phyloP scores from a whole-genome alignment of 1,284 basidiomycete species.

The Malassezia furfur region DNA sequence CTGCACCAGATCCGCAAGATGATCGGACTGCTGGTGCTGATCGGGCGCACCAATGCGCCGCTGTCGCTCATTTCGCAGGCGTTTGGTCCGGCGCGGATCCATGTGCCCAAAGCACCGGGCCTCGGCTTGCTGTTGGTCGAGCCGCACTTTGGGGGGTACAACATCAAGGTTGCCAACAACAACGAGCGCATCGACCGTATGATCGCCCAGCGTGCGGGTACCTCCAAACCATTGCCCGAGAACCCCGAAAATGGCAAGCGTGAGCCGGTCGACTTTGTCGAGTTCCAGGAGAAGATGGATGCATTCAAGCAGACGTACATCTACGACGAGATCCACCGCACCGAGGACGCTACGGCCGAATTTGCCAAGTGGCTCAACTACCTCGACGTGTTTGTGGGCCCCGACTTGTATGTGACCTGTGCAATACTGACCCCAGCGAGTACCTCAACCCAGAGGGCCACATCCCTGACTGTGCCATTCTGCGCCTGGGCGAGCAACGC shows the following conservation, averaged over 20 bases:
- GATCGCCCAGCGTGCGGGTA: conserved; percentile 1
- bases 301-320: conserved; percentile 42
- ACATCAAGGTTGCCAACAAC: conserved; percentile 54
- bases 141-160: conserved; percentile 74
- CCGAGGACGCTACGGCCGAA: conserved; percentile 71
- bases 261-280: conserved; percentile 23
- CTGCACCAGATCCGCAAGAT: conserved; percentile 94
- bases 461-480: conserved; percentile 44
- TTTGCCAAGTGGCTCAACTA: conserved; percentile 52
- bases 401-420: conserved; percentile 24
- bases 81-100: conserved; percentile 62
- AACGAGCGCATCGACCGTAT: conserved; percentile 22
- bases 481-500: conserved; percentile 54
- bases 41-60: conserved; percentile 31
- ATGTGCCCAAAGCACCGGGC: conserved; percentile 91
- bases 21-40: conserved; percentile 75
- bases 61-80: conserved; percentile 49
- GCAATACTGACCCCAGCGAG: conserved; percentile 13
- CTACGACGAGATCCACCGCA: conserved; percentile 50
- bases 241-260: conserved; percentile 22
- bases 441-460: conserved; percentile 49
- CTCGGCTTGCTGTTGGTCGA: conserved; percentile 88
- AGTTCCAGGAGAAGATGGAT: conserved; percentile 25
- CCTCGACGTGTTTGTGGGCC: conserved; percentile 32
- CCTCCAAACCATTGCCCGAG: conserved; percentile 9